Percentiles rank a stretch among this genome's conserved stretches.
Conservation (phyloP, 2,329 filamentous ascomycete species). For the Lachnellula occidentalis region DNA sequence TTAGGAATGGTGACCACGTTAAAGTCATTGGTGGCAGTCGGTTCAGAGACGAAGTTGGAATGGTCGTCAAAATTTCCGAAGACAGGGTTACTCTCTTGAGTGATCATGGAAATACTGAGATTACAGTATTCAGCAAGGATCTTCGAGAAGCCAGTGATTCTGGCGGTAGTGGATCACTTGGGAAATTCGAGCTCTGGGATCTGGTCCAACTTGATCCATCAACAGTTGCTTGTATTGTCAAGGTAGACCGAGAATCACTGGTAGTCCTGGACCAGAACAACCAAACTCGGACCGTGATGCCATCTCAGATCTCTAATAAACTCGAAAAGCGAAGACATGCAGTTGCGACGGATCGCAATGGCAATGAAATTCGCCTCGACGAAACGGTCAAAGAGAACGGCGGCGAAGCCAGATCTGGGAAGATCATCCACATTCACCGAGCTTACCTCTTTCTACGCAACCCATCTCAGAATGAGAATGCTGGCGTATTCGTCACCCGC, state of each 20-base stretch:
- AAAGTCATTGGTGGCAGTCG: constrained; percentile 96
- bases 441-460: constrained; percentile 90
- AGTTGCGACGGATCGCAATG: constrained; percentile 87
- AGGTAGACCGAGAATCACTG: constrained; percentile 89
- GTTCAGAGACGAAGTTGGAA: constrained; percentile 91
- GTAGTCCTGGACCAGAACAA: constrained; percentile 88
- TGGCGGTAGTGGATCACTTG: constrained; percentile 76
- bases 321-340: constrained; percentile 76
- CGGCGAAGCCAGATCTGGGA: constrained; percentile 79
- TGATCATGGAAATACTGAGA: constrained; percentile 87
- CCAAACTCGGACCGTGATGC: constrained; percentile 73
- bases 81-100: constrained; percentile 90
- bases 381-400: constrained; percentile 89
- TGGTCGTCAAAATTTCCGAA: constrained; percentile 89
- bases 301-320: constrained; percentile 87
- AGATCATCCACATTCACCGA: constrained; percentile 89
- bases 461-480: constrained; percentile 77
- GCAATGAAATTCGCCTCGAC: constrained; percentile 84
- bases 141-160: constrained; percentile 88
- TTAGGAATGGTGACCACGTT: constrained; percentile 91
- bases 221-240: constrained; percentile 89
- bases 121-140: constrained; percentile 98
- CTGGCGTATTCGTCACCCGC: constrained; percentile 82
- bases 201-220: constrained; percentile 89
- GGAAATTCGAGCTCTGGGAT: constrained; percentile 87